Conservation (phyloP, 257 asterid genomes). For the Cinchona pubescens region DNA sequence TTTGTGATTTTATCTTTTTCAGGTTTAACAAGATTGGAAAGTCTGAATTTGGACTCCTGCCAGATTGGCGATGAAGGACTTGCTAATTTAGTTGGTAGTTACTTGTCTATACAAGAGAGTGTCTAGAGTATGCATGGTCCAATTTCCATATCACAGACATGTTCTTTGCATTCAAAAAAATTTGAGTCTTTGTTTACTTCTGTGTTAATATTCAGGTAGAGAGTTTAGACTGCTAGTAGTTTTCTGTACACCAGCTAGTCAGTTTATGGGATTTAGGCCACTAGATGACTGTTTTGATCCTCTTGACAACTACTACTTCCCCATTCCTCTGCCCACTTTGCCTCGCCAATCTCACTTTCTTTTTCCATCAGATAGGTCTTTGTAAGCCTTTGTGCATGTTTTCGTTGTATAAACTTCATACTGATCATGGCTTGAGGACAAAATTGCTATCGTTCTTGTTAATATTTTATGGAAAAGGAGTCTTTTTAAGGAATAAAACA, state of each 20-base stretch:
- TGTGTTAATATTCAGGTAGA: neutral
- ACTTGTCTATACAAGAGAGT: neutral
- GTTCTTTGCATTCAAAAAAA: neutral
- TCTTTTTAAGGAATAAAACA: neutral
- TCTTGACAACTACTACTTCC: neutral
- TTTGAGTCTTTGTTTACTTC: neutral
- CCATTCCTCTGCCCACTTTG: neutral
- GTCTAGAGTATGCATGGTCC: neutral
- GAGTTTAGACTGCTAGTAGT: neutral
- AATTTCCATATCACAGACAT: neutral
- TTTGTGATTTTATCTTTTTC: conserved; percentile 5
- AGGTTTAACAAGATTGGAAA: conserved; percentile 55
- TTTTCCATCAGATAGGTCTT: neutral
- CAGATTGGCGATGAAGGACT: conserved; percentile 52
- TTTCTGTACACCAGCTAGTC: neutral
- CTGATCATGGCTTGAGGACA: neutral
- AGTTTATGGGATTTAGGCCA: neutral
- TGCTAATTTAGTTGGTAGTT: conserved; percentile 51
- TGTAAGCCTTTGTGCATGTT: neutral
- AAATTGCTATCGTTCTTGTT: neutral
- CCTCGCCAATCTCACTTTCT: neutral
- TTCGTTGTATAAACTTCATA: neutral
- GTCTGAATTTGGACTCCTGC: conserved; percentile 51
- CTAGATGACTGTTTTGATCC: neutral
- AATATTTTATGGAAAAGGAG: no score